phyloP scores from a whole-genome alignment of 345 rosid species.

The Corchorus capsularis region DNA sequence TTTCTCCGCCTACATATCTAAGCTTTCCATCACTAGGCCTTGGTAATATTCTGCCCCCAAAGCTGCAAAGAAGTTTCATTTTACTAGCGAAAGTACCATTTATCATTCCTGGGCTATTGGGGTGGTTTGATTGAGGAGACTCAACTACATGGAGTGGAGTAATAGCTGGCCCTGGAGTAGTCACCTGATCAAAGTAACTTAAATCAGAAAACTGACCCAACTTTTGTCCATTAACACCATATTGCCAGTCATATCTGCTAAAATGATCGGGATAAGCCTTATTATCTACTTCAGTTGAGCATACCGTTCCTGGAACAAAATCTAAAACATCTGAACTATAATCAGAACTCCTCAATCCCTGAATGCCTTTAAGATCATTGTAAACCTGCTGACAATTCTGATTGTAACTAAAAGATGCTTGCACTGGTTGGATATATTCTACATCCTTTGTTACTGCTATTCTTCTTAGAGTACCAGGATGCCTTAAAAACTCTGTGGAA shows the following conservation, averaged over 20 bases:
- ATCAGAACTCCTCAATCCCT: constrained; percentile 42
- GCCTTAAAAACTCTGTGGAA: constrained; percentile 60
- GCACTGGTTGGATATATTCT: constrained; percentile 23
- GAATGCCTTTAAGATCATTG: constrained; percentile 43
- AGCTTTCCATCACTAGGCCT: constrained; percentile 84
- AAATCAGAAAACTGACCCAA: constrained; percentile 25
- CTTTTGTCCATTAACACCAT: constrained; percentile 28
- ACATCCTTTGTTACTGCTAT: constrained; percentile 22
- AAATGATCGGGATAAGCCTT: constrained; percentile 26
- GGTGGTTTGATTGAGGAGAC: constrained; percentile 43
- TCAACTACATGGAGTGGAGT: constrained; percentile 24
- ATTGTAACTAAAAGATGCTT: constrained; percentile 25
- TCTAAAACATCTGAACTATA: constrained; percentile 35
- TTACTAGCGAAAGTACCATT: constrained; percentile 37
- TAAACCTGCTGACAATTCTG: constrained; percentile 37
- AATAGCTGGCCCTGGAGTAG: constrained; percentile 11
- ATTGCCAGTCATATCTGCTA: constrained; percentile 33
- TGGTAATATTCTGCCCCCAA: constrained; percentile 78
- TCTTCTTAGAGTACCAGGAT: constrained; percentile 45
- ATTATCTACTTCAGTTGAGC: constrained; percentile 31
- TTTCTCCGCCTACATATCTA: constrained; percentile 91
- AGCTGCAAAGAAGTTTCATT: constrained; percentile 86
- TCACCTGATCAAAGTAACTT: constrained; percentile 21
- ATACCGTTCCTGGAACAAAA: constrained; percentile 31
- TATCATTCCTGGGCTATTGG: constrained; percentile 29